Evolutionary conservation across 257 asterid species (phyloP).

Genomic region (Solanum rostratum): DNA sequence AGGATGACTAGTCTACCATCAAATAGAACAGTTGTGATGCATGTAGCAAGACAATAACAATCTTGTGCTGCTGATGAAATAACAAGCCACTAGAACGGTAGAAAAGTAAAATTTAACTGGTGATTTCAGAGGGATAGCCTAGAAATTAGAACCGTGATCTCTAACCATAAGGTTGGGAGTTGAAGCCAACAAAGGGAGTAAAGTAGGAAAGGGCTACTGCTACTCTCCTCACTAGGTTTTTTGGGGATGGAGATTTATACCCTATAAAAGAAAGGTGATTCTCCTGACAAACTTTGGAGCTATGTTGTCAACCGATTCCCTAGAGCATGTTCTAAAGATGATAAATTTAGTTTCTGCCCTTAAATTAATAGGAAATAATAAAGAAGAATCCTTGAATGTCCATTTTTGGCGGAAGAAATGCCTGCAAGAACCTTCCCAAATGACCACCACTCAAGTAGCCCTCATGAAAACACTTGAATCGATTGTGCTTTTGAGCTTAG

Average conservation of each 20-base stretch:
- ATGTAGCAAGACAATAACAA: not conserved
- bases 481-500: not conserved
- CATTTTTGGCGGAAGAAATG: not conserved
- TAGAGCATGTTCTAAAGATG: not conserved
- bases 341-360: not conserved
- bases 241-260: not conserved
- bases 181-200: not conserved
- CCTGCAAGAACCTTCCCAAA: not conserved
- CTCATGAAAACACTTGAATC: not conserved
- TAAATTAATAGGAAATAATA: not conserved
- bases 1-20: not conserved
- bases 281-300: not conserved
- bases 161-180: not conserved
- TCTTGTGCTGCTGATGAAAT: not conserved
- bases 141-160: not conserved
- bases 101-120: not conserved
- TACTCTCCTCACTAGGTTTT: not conserved
- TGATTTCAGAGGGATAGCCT: not conserved
- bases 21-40: not conserved
- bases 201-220: not conserved
- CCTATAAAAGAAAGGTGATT: not conserved
- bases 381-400: not conserved
- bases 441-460: not conserved
- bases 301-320: not conserved
- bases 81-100: not conserved